Base-by-base conservation (phyloP, 352 stramenopile species). In the Achlya hypogyna region DNA sequence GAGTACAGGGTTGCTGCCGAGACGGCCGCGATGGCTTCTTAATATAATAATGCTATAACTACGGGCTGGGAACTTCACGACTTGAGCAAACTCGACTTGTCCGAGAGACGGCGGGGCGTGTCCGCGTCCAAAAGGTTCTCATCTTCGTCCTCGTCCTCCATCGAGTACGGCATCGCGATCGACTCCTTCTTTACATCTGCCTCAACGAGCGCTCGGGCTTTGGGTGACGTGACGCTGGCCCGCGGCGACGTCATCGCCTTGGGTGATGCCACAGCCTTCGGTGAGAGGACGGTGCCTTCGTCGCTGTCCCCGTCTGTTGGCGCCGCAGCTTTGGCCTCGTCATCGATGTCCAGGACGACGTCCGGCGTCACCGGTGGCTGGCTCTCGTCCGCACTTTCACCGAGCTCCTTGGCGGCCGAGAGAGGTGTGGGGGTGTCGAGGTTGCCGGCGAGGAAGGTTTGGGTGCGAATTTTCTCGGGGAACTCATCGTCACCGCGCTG, bases 401-500 rank as follows among this genome's bases (percentile, higher is more conserved):
- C 9, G 16, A 20, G 22, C 25, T 59, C 51, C n/a, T 59, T 34
- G 51, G 34, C 52, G n/a, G 40, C n/a, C 40, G 16, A 6, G 10
- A 27, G 14, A 6, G 49, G 60, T 18, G 49, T 68, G 42, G 60
- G 60, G 5, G 47, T 27, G 31, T 68, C 60, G 5, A 68, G 22
- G 6, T 56, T 59, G 12, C 34, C 22, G 27, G 29, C 43, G 14
- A 56, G 51, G 8, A 56, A 56, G 12, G 18, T 68, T 25, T 25
- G 22, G 23, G 14, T 22, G 25, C 27, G 25, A 38, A 16, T 28
- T 27, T 68, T 68, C 22, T 68, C 60, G 12, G 43, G 27, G 27
- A 56, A 49, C 8, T 68, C 60, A 31, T 68, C 60, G 28, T 88
- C 81, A 34, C 74, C 81, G 5, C 85, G 78, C 66, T 92, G 84